Base-by-base conservation (phyloP, 768 basidiomycete species). In the Pisolithus microcarpus region DNA sequence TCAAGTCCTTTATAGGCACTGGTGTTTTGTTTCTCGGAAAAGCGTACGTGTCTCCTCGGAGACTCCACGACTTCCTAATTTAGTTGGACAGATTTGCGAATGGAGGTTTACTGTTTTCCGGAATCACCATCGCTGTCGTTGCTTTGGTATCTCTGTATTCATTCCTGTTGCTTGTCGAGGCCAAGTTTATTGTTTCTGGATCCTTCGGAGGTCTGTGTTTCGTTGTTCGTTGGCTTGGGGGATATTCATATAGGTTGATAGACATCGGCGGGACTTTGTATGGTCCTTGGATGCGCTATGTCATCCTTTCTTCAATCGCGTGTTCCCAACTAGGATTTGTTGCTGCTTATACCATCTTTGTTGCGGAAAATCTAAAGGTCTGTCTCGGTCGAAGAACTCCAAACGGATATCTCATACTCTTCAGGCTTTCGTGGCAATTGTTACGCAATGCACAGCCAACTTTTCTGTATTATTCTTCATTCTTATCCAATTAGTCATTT, bases 21-120 rank as follows among this genome's bases (percentile, higher is more conserved):
- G 95, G 95, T 15, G 87, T 99, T 9, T 66, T 99, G 34, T 98
- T 99, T 72, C 78, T 99, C 24, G 96, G 92, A 47, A 95, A 91
- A 71, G 96, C 84, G 87, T 92, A 66, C 61, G 87, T 70, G 15
- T 21, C 45, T 45, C 56, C 23, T 8, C 18, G 44, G 13, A 16
- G 28, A 31, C 46, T 38, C 18, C 45, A 3, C 50, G 39, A 13
- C 9, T 19, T 53, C 38, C 48, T 57, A 21, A 59, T 26, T n/a
- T 30, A 38, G 37, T 11, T 8, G 1, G 45, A 52, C 46, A 93
- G 91, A 47, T 99, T 99, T 73, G 84, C 82, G 72, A 99, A 98
- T 55, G 96, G 96, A 49, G 94, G 95, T 9, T 75, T 98, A 45
- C 69, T 97, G 31, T 99, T 99, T 70, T 97, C 94, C 6, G 56